Base-by-base conservation (phyloP, 1,284 basidiomycete genomes). In the Ganoderma meredithae region DNA sequence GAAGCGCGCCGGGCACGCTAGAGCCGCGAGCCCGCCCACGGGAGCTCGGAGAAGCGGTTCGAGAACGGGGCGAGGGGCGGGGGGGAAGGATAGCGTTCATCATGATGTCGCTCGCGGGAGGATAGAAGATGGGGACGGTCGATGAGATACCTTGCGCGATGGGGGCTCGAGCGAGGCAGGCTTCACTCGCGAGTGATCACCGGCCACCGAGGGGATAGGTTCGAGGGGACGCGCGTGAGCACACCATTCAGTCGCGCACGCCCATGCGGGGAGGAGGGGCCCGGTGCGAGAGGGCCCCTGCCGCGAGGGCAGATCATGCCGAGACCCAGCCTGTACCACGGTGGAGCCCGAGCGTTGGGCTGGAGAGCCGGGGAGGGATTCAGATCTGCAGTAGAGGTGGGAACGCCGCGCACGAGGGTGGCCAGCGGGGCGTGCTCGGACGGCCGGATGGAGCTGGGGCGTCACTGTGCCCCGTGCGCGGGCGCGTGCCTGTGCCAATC, bases 281-380 rank as follows among this genome's bases (percentile, higher is more conserved):
- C 52, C 52, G 52, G 52, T 13, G 55, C 55, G 19, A 39, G 55
- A 31, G 55, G 55, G 33, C 19, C 15, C 2, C 55, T 39, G 55
- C 19, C 33, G 55, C 55, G 33, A 58, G 55, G 33, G 55, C 33
- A 58, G 55, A 39, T 58, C 33, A 39, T 17, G 55, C 55, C 55
- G 55, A 39, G 55, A 15, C 55, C 36, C 55, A 15, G 6, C 27
- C 27, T 31, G 27, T 31, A 31, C 27, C 27, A 31, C 27, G 27
- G 27, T 31, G 27, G 27, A 36, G 36, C 36, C 36, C 36, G 36
- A 36, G 36, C 36, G 36, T 8, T 36, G 36, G 36, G 36, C 36
- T 36, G 36, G 36, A 9, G 36, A 36, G 36, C 36, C 36, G 36
- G 36, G 36, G 36, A 36, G 36, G 36, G 27, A 31, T 31, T 31